These are phyloP conservation scores for Leccinum incarnatum DNA, from an alignment of 768 basidiomycete species.

Conservation along the genomic window DNA sequence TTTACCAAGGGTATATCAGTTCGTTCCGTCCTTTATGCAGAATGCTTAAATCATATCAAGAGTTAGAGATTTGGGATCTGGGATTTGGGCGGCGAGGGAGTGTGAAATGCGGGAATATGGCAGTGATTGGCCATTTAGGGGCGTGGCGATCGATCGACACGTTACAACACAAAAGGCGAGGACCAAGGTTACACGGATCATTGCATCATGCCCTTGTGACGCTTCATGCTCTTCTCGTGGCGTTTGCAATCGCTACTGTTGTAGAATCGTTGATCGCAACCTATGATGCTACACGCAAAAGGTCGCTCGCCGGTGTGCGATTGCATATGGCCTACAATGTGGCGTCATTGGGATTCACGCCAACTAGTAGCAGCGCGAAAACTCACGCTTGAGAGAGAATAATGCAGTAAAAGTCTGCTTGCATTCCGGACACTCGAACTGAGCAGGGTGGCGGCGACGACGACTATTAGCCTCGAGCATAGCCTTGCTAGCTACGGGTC, in stretches of 20 bases:
- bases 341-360: slow-evolving; percentile 3
- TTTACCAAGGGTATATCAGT: slow-evolving; percentile 24
- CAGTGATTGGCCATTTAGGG: slow-evolving; percentile 1
- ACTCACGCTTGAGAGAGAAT: slow-evolving; percentile 34
- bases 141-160: slow-evolving; percentile 24
- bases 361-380: background rate
- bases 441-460: slow-evolving; percentile 30
- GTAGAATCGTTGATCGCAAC: slow-evolving; percentile 29
- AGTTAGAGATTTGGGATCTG: background rate
- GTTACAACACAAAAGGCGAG: slow-evolving; percentile 3
- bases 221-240: slow-evolving; percentile 34
- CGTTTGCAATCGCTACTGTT: slow-evolving; percentile 35
- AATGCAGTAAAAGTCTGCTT: slow-evolving; percentile 28
- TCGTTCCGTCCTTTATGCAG: slow-evolving; percentile 10
- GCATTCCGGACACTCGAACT: slow-evolving; percentile 18
- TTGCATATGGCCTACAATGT: slow-evolving; percentile 25
- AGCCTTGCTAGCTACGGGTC: slow-evolving; percentile 30
- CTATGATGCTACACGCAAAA: slow-evolving; percentile 23
- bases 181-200: slow-evolving; percentile 13
- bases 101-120: slow-evolving; percentile 6
- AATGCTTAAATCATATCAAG: slow-evolving; percentile 1
- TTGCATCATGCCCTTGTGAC: slow-evolving; percentile 22
- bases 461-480: slow-evolving; percentile 33
- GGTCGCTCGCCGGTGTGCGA: slow-evolving; percentile 30
- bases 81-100: background rate